These are phyloP conservation scores for Sophora flavescens DNA, from an alignment of 306 rosid species.

Conservation along the genomic window DNA sequence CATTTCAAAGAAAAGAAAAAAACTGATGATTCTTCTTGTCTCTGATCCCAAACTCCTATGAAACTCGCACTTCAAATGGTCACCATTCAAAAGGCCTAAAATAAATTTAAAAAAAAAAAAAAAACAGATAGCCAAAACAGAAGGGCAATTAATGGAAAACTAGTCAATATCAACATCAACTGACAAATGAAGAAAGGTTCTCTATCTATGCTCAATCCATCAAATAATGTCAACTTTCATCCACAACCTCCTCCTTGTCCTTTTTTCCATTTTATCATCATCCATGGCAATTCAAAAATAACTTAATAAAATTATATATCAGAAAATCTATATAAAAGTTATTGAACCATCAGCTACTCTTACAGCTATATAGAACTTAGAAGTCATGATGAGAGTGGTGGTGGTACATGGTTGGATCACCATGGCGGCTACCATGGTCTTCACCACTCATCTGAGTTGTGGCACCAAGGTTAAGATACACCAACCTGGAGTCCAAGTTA, in stretches of 20 bases:
- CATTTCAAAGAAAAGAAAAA: slow-evolving; percentile 36
- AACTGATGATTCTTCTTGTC: slow-evolving; percentile 56
- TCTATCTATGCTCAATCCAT: slow-evolving; percentile 31
- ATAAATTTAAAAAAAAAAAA: slow-evolving; percentile 1
- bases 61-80: slow-evolving; percentile 64
- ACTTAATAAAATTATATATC: slow-evolving; percentile 23
- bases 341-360: background rate
- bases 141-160: slow-evolving; percentile 14
- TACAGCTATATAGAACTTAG: slow-evolving; percentile 42
- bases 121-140: slow-evolving; percentile 29
- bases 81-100: slow-evolving; percentile 61
- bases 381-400: slow-evolving; percentile 71
- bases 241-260: slow-evolving; percentile 6
- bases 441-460: slow-evolving; percentile 58
- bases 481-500: slow-evolving; percentile 84
- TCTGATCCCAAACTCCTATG: slow-evolving; percentile 56
- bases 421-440: slow-evolving; percentile 55
- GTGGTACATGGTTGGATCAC: slow-evolving; percentile 72
- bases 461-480: slow-evolving; percentile 91
- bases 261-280: background rate
- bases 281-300: slow-evolving; percentile 37
- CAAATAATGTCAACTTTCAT: slow-evolving; percentile 36
- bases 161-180: slow-evolving; percentile 23
- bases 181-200: slow-evolving; percentile 36
- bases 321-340: slow-evolving; percentile 11